phyloP scores from a whole-genome alignment of 495 filamentous ascomycete species.

The Penicillium dipodomyicola region DNA sequence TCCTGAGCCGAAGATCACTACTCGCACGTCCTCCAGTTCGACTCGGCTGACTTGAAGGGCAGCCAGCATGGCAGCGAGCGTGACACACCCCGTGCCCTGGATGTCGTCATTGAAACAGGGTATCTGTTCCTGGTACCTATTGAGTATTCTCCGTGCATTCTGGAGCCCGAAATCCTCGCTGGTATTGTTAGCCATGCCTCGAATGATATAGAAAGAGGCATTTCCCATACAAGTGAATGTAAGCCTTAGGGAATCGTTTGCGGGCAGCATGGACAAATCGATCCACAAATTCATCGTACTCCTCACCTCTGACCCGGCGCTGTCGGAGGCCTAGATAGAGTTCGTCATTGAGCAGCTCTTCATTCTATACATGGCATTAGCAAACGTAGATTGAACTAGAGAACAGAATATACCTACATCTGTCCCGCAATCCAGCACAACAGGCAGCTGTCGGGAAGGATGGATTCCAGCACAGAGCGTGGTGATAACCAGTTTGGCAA shows the following conservation, averaged over 20 bases:
- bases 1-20: constrained; percentile 78
- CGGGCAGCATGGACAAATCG: constrained; percentile 65
- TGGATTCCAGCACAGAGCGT: constrained; percentile 85
- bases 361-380: constrained; percentile 51
- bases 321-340: constrained; percentile 76
- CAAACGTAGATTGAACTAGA: background rate
- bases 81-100: constrained; percentile 86
- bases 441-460: constrained; percentile 73
- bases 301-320: constrained; percentile 61
- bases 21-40: constrained; percentile 62
- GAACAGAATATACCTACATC: constrained; percentile 43
- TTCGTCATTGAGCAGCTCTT: constrained; percentile 71
- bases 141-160: constrained; percentile 66
- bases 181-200: constrained; percentile 2
- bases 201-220: background rate
- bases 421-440: constrained; percentile 86
- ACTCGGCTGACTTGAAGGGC: constrained; percentile 66
- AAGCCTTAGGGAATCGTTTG: constrained; percentile 72
- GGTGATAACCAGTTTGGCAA: constrained; percentile 79
- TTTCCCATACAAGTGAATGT: constrained; percentile 69
- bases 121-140: constrained; percentile 67
- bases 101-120: constrained; percentile 93
- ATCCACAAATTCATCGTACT: constrained; percentile 79
- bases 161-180: constrained; percentile 59
- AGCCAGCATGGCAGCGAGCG: constrained; percentile 75